A percentile compares a stretch with the other conserved stretches of the same genome.
Conservation (phyloP, 2,329 filamentous ascomycete genomes). For the Trichoderma atroviride region DNA sequence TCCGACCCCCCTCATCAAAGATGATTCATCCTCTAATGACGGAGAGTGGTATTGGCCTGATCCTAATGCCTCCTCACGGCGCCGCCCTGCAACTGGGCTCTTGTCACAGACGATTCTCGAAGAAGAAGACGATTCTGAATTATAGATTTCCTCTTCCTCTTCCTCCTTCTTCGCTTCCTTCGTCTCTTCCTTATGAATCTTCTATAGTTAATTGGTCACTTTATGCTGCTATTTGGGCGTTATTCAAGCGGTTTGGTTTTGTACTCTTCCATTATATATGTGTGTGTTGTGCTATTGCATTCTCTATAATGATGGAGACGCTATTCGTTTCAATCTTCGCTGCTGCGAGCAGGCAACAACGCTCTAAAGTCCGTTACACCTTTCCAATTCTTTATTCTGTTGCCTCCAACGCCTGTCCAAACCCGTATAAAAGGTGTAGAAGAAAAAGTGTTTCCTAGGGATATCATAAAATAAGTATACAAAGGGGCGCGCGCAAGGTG, state of each 20-base stretch:
- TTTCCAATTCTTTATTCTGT: neutral
- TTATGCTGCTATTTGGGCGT: neutral
- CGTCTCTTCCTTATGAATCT: neutral
- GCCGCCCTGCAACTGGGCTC: slow-evolving; percentile 52
- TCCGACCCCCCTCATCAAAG: slow-evolving; percentile 28
- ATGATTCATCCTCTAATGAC: slow-evolving; percentile 39
- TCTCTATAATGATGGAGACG: neutral
- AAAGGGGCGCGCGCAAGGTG: neutral
- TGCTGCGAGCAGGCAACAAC: neutral
- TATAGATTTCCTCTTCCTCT: slow-evolving; percentile 23
- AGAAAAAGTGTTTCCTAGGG: slow-evolving; percentile 17
- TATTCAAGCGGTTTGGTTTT: neutral
- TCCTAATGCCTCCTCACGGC: slow-evolving; percentile 40
- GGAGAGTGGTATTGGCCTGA: slow-evolving; percentile 46
- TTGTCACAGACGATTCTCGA: slow-evolving; percentile 71
- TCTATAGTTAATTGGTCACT: neutral
- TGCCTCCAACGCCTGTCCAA: slow-evolving; percentile 17
- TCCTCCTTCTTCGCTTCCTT: neutral
- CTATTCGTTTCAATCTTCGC: neutral
- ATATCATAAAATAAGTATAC: slow-evolving; percentile 22
- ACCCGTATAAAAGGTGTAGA: neutral
- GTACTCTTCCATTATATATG: neutral
- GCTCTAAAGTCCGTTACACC: neutral
- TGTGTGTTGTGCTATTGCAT: neutral
- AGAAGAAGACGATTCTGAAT: slow-evolving; percentile 68